Evolutionary conservation across 305 asterid species (phyloP), one percentile per base, ranked within the genome.

Genomic region (Fraxinus paxiana): DNA sequence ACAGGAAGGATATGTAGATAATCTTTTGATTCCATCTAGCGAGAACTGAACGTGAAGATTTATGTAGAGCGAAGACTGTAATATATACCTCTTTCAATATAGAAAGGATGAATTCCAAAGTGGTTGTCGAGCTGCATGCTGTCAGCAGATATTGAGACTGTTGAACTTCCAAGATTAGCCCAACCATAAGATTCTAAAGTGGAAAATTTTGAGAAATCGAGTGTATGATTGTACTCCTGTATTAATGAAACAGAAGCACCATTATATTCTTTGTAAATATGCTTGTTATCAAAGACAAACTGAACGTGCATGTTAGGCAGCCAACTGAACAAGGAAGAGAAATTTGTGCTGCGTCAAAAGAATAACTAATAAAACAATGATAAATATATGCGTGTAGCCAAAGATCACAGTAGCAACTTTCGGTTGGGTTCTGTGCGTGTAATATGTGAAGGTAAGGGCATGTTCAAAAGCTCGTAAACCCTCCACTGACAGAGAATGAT

Each of bases 51-150:
- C 1, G 38, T 5, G 33, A 43, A 56, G 33, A 79, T 22, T 70
- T 48, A 69, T 72, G 76, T 22, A 65, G 20, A 67, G 74, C n/a
- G 75, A 70, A n/a, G 48, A 31, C 5, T 1, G 48, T 63, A 24
- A 63, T 69, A 77, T 71, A 17, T 87, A 96, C 99, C 99, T 91
- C 85, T 94, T 90, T 88, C 89, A 81, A 94, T 93, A 79, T 91
- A 96, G 91, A 96, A 96, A 43, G 99, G 99, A 85, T 90, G 94
- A 82, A 96, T 92, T 67, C 99, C 99, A 84, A 94, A 96, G 79
- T 79, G 81, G 83, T 85, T 81, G 85, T 87, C 95, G 79, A 89
- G 82, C 79, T 92, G 91, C 94, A 90, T 89, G 83, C 85, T 63
- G 83, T 90, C 90, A 82, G 88, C 77, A 80, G 80, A 79, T 81